phyloP scores from a whole-genome alignment of 2,329 filamentous ascomycete species.

The Trichophyton verrucosum region DNA sequence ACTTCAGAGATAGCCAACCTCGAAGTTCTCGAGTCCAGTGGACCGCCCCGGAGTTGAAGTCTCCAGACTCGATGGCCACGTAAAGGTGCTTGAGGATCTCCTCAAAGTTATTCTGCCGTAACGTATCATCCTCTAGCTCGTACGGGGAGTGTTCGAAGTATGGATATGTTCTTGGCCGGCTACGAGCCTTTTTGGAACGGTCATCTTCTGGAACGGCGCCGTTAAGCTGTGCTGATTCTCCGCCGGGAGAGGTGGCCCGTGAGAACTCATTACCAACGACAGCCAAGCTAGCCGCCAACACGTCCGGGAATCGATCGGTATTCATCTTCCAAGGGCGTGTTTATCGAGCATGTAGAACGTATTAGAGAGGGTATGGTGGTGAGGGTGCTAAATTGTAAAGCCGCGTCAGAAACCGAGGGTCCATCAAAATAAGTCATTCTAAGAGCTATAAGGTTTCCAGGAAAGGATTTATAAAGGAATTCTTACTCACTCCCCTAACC shows the following conservation, averaged over 20 bases:
- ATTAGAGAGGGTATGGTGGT: background rate
- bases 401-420: background rate
- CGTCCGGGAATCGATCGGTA: constrained; percentile 9
- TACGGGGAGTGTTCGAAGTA: constrained; percentile 90
- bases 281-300: constrained; percentile 7
- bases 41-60: constrained; percentile 83
- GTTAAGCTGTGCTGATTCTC: constrained; percentile 36
- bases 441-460: background rate
- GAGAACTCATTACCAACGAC: constrained; percentile 48
- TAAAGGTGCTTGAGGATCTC: constrained; percentile 92
- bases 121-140: constrained; percentile 62
- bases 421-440: background rate
- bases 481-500: background rate
- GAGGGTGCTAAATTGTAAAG: background rate
- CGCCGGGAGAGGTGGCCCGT: constrained; percentile 72
- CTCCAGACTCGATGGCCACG: constrained; percentile 78
- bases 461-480: background rate
- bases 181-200: constrained; percentile 52
- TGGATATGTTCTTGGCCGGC: constrained; percentile 72
- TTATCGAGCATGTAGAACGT: background rate
- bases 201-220: constrained; percentile 35
- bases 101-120: constrained; percentile 65
- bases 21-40: constrained; percentile 96
- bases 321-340: background rate
- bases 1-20: constrained; percentile 92